Evolutionary conservation across 345 rosid genomes (phyloP), one percentile per base, ranked within the genome.

Genomic region (Murraya paniculata): DNA sequence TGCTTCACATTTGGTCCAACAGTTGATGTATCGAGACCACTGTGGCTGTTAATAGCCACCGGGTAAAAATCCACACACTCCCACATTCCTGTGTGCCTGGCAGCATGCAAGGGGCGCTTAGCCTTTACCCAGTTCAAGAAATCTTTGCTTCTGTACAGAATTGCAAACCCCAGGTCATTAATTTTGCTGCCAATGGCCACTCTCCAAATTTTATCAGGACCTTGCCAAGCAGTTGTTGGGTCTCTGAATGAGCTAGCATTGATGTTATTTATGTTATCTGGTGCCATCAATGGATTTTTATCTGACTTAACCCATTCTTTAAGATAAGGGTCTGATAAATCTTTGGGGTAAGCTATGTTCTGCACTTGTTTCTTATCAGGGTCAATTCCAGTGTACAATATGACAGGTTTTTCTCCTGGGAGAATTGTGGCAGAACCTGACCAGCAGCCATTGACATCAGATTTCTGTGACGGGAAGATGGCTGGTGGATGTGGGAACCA

Each of bases 21-120:
- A 9, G 36, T 5, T 64, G 83, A 82, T 19, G 84, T 78, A 75
- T 87, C 87, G 9, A 88, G 73, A 21, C 90, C 89, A 16, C 19
- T 21, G 1, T 30, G 7, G 36, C 58, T 67, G 50, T 72, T 73
- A 30, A 39, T 18, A 0, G 65, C 27, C 24, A 92, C 92, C 0
- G 93, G 93, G 78, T 77, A 94, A 81, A 94, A 90, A 79, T 92
- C 96, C 2, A 91, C 94, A 68, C 96, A 92, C 79, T 94, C 97
- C 98, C 98, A 92, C 94, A 90, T 91, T 45, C 89, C 93, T 5
- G 91, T 90, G 57, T 71, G 85, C 22, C 77, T 66, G 8, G 82
- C 85, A 21, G 90, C 89, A 75, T 92, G 89, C 7, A 91, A 78
- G 1, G 97, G 94, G 2, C 77, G 74, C 3, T 48, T 10, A 0